Evolutionary conservation across 805 yeast species (phyloP).

Genomic region (Candida orba): DNA sequence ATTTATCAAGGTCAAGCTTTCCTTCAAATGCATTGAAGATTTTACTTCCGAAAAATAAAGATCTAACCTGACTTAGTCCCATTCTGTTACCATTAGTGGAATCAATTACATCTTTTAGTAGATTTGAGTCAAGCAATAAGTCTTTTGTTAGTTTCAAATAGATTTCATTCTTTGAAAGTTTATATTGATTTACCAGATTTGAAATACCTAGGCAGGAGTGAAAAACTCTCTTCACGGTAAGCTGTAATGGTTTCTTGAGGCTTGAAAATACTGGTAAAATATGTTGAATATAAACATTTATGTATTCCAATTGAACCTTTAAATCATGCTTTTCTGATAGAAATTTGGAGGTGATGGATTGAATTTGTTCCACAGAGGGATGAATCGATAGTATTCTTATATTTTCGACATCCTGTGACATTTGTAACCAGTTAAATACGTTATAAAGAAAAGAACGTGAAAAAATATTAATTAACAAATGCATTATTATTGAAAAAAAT

Average conservation of each 20-base stretch:
- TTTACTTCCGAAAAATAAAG: conserved; percentile 22
- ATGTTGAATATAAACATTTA: conserved; percentile 14
- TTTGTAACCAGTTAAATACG: background rate
- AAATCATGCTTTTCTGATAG: conserved; percentile 5
- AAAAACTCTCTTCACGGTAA: conserved; percentile 15
- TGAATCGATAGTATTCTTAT: conserved; percentile 7
- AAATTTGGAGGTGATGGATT: conserved; percentile 7
- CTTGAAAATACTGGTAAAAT: conserved; percentile 20
- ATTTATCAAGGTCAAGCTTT: conserved; percentile 10
- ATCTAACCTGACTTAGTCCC: conserved; percentile 11
- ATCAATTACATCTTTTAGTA: conserved; percentile 9
- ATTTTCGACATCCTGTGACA: background rate
- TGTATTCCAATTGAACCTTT: conserved; percentile 10
- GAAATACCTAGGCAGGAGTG: conserved; percentile 14
- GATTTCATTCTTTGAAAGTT: conserved; percentile 16
- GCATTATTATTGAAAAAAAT: no score
- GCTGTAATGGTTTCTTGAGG: conserved; percentile 8
- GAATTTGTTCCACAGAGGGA: conserved; percentile 12
- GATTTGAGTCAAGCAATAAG: conserved; percentile 12
- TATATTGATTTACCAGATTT: conserved; percentile 15
- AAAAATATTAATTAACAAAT: no score
- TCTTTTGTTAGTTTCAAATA: conserved; percentile 16
- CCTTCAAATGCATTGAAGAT: conserved; percentile 20
- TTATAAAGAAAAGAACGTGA: background rate
- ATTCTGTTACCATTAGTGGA: conserved; percentile 6